phyloP scores from a whole-genome alignment of 2,329 filamentous ascomycete genomes.

The Aureobasidium sp. region DNA sequence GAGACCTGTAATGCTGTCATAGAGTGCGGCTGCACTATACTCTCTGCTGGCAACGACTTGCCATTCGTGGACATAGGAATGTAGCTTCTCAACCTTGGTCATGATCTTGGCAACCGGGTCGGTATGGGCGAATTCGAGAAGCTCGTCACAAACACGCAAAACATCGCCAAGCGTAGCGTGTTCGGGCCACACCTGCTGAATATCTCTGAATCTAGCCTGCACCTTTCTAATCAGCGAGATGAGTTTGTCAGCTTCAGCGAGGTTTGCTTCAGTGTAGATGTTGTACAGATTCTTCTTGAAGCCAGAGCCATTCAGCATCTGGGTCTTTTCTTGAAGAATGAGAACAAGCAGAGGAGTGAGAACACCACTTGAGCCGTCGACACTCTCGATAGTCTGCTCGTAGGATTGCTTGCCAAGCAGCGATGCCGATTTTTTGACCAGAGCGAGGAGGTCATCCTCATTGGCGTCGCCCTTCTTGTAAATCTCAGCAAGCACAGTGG shows the following conservation, averaged over 20 bases:
- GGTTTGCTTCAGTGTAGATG: constrained; percentile 80
- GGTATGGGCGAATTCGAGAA: constrained; percentile 67
- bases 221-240: constrained; percentile 63
- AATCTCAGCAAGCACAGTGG: constrained; percentile 21
- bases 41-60: constrained; percentile 82
- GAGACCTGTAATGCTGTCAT: constrained; percentile 70
- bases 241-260: constrained; percentile 67
- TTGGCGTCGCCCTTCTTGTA: constrained; percentile 10
- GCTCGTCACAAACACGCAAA: constrained; percentile 62
- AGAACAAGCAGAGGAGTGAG: constrained; percentile 22
- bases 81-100: constrained; percentile 79
- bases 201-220: constrained; percentile 63
- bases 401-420: constrained; percentile 1
- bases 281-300: constrained; percentile 52
- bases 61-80: constrained; percentile 85
- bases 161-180: constrained; percentile 79
- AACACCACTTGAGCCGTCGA: not conserved
- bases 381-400: not conserved
- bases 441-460: constrained; percentile 17
- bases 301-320: constrained; percentile 16
- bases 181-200: constrained; percentile 58
- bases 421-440: constrained; percentile 19
- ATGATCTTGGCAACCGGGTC: constrained; percentile 84
- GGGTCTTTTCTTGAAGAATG: constrained; percentile 32
- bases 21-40: constrained; percentile 61